Percentiles rank a stretch among this genome's conserved stretches.
Conservation (phyloP, 306 rosid species). For the Luffa acutangula region DNA sequence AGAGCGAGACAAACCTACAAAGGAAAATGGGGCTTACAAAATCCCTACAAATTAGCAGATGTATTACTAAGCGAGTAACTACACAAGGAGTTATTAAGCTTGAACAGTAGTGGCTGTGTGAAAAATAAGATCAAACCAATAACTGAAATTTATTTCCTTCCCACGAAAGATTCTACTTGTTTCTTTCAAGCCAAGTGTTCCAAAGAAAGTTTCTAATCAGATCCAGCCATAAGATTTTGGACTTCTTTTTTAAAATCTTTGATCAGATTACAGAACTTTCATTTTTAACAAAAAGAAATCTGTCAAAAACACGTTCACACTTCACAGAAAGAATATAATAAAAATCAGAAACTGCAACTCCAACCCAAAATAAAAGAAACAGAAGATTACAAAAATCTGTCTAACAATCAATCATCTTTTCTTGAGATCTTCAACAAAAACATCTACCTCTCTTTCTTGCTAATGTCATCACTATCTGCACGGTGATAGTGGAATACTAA, state of each 20-base stretch:
- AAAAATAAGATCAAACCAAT: not conserved
- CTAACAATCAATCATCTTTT: conserved; percentile 1
- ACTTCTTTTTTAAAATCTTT: not conserved
- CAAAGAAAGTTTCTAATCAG: not conserved
- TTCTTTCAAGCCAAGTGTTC: not conserved
- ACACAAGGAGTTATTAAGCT: not conserved
- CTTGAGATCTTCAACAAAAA: not conserved
- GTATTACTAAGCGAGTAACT: not conserved
- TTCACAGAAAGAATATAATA: not conserved
- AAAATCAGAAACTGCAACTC: not conserved
- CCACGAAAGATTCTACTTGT: not conserved
- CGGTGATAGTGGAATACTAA: not conserved
- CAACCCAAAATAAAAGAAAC: not conserved
- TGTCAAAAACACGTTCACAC: not conserved
- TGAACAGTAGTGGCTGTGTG: not conserved
- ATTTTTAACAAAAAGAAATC: not conserved
- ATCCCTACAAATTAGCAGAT: not conserved
- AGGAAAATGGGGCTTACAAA: not conserved
- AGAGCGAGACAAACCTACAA: no score
- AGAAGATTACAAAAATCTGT: not conserved
- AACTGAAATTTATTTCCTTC: not conserved
- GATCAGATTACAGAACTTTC: not conserved
- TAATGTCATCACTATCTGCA: not conserved
- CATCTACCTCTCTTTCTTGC: not conserved
- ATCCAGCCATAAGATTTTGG: not conserved